Evolutionary conservation across 106 monocot species (phyloP).

Genomic region (Dendrobium nobile): DNA sequence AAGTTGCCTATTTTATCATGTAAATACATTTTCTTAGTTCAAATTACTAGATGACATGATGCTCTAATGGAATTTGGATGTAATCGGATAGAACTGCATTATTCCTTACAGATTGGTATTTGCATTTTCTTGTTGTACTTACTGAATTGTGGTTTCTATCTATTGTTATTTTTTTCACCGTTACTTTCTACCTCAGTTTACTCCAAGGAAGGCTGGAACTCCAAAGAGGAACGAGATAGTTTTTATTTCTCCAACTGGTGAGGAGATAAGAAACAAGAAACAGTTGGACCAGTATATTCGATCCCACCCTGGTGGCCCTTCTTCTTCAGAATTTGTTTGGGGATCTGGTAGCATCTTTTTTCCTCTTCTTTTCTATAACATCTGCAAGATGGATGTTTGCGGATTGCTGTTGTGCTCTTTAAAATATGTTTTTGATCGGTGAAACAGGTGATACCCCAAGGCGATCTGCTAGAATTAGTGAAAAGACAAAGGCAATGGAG

Average conservation of each 20-base stretch:
- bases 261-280: slow-evolving; percentile 65
- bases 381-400: not conserved
- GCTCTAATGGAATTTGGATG: not conserved
- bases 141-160: not conserved
- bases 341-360: slow-evolving; percentile 39
- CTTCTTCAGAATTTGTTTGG: slow-evolving; percentile 73
- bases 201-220: slow-evolving; percentile 44
- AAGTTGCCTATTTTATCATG: not conserved
- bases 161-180: not conserved
- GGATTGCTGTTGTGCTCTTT: not conserved
- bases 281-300: slow-evolving; percentile 57
- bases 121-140: not conserved
- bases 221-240: slow-evolving; percentile 42
- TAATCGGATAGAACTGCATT: not conserved
- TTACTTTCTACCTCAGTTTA: slow-evolving; percentile 19
- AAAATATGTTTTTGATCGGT: not conserved
- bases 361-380: not conserved
- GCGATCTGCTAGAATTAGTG: slow-evolving; percentile 71
- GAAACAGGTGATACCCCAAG: slow-evolving; percentile 67
- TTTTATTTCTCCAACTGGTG: slow-evolving; percentile 60
- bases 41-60: not conserved
- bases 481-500: slow-evolving; percentile 43
- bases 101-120: not conserved
- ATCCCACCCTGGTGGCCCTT: slow-evolving; percentile 47
- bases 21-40: not conserved